These are phyloP conservation scores for Hanseniaspora gamundiae DNA, from an alignment of 1,139 yeast genomes.

Conservation along the genomic window DNA sequence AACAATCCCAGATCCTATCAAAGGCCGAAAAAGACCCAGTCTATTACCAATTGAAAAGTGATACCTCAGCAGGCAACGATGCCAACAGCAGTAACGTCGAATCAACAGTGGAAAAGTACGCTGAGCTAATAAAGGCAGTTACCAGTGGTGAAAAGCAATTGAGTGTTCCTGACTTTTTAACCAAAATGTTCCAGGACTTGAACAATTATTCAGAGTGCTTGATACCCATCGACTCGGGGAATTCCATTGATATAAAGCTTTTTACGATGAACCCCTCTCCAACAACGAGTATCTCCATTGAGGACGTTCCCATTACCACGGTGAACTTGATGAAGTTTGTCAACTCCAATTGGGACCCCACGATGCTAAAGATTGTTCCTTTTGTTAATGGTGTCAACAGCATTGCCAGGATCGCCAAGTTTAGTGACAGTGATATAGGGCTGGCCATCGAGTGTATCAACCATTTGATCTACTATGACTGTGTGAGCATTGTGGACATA, in stretches of 20 bases:
- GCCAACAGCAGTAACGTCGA: neutral
- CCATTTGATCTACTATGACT: conserved; percentile 79
- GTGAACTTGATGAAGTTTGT: conserved; percentile 59
- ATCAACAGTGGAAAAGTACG: conserved; percentile 11
- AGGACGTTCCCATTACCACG: conserved; percentile 81
- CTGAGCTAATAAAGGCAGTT: conserved; percentile 17
- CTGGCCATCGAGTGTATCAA: conserved; percentile 81
- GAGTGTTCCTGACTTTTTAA: conserved; percentile 68
- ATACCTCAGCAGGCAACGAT: conserved; percentile 1
- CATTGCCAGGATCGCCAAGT: conserved; percentile 57
- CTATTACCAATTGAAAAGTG: conserved; percentile 18
- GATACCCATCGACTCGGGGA: conserved; percentile 83
- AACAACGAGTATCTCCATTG: conserved; percentile 56
- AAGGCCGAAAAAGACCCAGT: conserved; percentile 29
- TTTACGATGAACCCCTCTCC: conserved; percentile 53
- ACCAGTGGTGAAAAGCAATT: conserved; percentile 24
- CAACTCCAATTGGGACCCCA: conserved; percentile 95
- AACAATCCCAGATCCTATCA: conserved; percentile 70
- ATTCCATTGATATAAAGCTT: conserved; percentile 81
- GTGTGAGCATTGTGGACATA: conserved; percentile 71
- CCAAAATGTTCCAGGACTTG: conserved; percentile 83
- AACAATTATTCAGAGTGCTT: conserved; percentile 93
- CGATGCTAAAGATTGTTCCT: conserved; percentile 79
- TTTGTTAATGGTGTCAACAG: conserved; percentile 83
- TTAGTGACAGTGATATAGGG: conserved; percentile 71